Evolutionary conservation across 768 basidiomycete species (phyloP).

Genomic region (Rhizopogon sp.): DNA sequence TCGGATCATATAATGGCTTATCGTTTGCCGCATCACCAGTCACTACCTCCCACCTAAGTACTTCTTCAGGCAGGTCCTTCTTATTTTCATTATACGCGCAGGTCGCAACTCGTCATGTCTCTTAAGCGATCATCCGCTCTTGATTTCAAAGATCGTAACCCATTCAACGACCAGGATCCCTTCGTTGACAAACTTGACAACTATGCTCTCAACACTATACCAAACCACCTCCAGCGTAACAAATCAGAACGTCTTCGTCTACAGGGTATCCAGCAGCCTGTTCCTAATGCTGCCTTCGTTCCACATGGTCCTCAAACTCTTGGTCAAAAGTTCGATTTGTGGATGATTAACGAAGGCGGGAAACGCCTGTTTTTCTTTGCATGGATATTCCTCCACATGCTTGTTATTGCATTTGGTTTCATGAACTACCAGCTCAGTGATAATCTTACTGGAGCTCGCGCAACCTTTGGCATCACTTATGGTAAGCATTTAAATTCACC

Average conservation of each 20-base stretch:
- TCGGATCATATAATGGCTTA: no score
- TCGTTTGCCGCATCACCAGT: no score
- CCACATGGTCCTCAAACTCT: slow-evolving; percentile 35
- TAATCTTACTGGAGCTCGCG: slow-evolving; percentile 61
- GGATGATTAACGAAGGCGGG: slow-evolving; percentile 95
- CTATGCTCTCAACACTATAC: slow-evolving; percentile 20
- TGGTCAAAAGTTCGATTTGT: slow-evolving; percentile 52
- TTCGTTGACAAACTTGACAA: slow-evolving; percentile 27
- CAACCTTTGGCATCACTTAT: slow-evolving; percentile 72
- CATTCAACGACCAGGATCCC: slow-evolving; percentile 49
- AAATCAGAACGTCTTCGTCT: slow-evolving; percentile 78
- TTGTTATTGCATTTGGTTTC: slow-evolving; percentile 75
- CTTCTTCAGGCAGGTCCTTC: slow-evolving; percentile 23
- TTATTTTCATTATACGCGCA: slow-evolving; percentile 8
- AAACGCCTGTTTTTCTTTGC: slow-evolving; percentile 70
- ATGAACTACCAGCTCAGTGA: slow-evolving; percentile 79
- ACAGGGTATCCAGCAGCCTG: slow-evolving; percentile 75
- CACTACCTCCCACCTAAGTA: neutral
- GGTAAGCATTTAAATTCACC: slow-evolving; percentile 37
- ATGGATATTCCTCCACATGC: slow-evolving; percentile 76
- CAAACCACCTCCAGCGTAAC: slow-evolving; percentile 68
- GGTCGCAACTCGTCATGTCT: slow-evolving; percentile 28
- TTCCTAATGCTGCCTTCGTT: slow-evolving; percentile 29
- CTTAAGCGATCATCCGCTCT: slow-evolving; percentile 53
- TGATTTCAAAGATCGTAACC: slow-evolving; percentile 61